Evolutionary conservation across 2,329 filamentous ascomycete genomes (phyloP), one percentile per base, ranked within the genome.

Genomic region (Colletotrichum echinochloae): DNA sequence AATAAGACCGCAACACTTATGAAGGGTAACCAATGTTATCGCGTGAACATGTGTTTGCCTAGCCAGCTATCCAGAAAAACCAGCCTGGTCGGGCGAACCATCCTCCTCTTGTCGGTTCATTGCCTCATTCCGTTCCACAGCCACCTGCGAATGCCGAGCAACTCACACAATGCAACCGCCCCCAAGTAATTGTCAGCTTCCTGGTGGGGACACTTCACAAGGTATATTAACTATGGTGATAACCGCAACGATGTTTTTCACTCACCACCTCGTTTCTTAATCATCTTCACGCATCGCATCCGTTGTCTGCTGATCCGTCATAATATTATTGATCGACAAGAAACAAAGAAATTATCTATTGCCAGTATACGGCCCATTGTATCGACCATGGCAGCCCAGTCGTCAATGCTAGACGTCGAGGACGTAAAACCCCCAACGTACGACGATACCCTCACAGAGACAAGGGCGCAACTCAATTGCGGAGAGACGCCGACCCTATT

Each of bases 361-460:
- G 12, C 1, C 16, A 12, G 37, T 18, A 33, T 23, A 6, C 30
- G 37, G 20, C 3, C 23, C 2, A n/a, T 2, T 12, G 5, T 23
- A 8, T 18, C 6, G n/a, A 52, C n/a, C 23, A 62, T 52, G 60
- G 18, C 46, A 16, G 0, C 35, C 23, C n/a, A 52, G 11, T 26
- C 48, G 0, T 56, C 66, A 5, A 59, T 67, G 67, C 44, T 62
- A 3, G 57, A 67, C 18, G 28, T 35, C 16, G 30, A 44, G 20
- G 64, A 70, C 23, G 56, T 70, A 1, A 30, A 63, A 11, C 67
- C 67, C 23, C 67, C 67, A 6, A 51, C 63, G 5, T 70, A 70
- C 52, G 64, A 70, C n/a, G 64, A 67, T 5, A 59, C 64, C 11
- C 41, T 67, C 20, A 41, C 26, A 23, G 64, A 67, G 0, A 28